Evolutionary conservation across 345 rosid species (phyloP).

Genomic region (Populus tremula): DNA sequence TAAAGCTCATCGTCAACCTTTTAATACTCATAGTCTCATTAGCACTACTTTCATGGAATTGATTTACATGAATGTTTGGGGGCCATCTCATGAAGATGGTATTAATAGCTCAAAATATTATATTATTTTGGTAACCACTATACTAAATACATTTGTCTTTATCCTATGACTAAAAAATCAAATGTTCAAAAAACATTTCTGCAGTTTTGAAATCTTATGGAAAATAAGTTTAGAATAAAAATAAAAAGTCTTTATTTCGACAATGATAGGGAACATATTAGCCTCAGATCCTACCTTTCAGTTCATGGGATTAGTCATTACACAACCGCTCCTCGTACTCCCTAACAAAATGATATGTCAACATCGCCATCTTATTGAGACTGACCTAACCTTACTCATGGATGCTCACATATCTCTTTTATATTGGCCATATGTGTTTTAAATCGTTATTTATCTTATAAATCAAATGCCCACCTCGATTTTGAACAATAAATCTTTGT

Average conservation of each 20-base stretch:
- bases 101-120: no score
- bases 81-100: not conserved
- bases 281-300: not conserved
- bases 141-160: not conserved
- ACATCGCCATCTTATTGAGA: no score
- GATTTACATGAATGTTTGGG: not conserved
- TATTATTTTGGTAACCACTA: no score
- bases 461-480: no score
- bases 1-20: not conserved
- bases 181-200: no score
- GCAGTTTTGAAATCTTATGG: not conserved
- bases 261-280: not conserved
- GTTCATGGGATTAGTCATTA: no score
- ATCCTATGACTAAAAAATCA: not conserved
- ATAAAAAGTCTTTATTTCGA: not conserved
- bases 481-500: not conserved
- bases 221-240: no score
- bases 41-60: not conserved
- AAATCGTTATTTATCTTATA: fast-evolving
- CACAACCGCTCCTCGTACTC: not conserved
- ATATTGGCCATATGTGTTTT: not conserved
- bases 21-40: not conserved
- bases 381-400: fast-evolving
- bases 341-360: not conserved
- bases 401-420: not conserved